Evolutionary conservation across 371 early-diverging fungal genomes (phyloP).

Genomic region (Saksenaea oblongispora): DNA sequence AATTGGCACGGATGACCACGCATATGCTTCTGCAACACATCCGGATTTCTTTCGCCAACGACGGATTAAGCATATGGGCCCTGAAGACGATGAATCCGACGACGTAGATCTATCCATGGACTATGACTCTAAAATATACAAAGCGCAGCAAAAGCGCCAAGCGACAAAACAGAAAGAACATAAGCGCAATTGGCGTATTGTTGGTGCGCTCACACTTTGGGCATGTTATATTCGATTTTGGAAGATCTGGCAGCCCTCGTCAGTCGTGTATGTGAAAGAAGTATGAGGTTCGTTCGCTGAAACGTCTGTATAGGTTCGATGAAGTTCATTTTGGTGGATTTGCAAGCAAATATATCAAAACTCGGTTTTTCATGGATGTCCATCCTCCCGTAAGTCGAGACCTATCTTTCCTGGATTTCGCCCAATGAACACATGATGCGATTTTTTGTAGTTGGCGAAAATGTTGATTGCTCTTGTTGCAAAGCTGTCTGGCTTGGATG

Average conservation of each 20-base stretch:
- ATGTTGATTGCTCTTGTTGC: slow-evolving; percentile 89
- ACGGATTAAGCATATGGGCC: slow-evolving; percentile 12
- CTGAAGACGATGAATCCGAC: slow-evolving; percentile 22
- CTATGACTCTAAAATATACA: slow-evolving; percentile 28
- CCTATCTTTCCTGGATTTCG: no score
- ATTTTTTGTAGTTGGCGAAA: slow-evolving; percentile 77
- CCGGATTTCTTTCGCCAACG: slow-evolving; percentile 23
- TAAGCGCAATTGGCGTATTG: slow-evolving; percentile 39
- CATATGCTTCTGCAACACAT: slow-evolving; percentile 17
- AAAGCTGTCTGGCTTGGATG: slow-evolving; percentile 82
- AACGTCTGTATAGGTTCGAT: slow-evolving; percentile 13
- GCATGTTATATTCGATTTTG: slow-evolving; percentile 46
- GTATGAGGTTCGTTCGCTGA: background rate
- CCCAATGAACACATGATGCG: no score
- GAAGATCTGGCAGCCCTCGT: slow-evolving; percentile 44
- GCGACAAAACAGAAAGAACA: slow-evolving; percentile 14
- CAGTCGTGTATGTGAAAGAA: slow-evolving; percentile 43
- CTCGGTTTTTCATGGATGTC: slow-evolving; percentile 98
- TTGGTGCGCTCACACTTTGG: slow-evolving; percentile 34
- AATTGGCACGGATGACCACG: slow-evolving; percentile 10
- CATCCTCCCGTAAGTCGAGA: slow-evolving; percentile 46
- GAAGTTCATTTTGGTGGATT: slow-evolving; percentile 99
- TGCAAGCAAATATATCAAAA: slow-evolving; percentile 91
- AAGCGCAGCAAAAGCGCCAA: slow-evolving; percentile 21
- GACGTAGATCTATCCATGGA: slow-evolving; percentile 24